phyloP scores from a whole-genome alignment of 2,329 filamentous ascomycete genomes.

The Colletotrichum siamense region DNA sequence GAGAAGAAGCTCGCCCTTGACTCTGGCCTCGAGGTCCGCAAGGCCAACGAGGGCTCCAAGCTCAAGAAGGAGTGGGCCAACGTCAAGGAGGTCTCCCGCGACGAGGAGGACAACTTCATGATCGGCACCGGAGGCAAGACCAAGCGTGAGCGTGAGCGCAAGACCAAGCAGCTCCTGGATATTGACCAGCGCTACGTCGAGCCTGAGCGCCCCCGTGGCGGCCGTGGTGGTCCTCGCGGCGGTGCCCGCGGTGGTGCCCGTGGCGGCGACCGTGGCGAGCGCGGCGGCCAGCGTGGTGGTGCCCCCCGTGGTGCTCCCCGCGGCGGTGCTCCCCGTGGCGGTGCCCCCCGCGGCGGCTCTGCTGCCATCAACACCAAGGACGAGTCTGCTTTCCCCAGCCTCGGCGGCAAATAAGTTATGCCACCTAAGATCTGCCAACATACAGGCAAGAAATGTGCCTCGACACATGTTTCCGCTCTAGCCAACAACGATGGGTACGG shows the following conservation, averaged over 20 bases:
- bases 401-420: slow-evolving; percentile 56
- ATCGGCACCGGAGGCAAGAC: slow-evolving; percentile 76
- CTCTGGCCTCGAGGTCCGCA: slow-evolving; percentile 72
- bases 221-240: slow-evolving; percentile 60
- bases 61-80: slow-evolving; percentile 90
- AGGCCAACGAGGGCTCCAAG: slow-evolving; percentile 91
- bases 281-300: slow-evolving; percentile 51
- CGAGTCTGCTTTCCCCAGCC: slow-evolving; percentile 65
- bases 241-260: slow-evolving; percentile 52
- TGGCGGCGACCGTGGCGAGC: slow-evolving; percentile 49
- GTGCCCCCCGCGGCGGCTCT: slow-evolving; percentile 48
- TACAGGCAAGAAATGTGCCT: slow-evolving; percentile 16
- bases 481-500: slow-evolving; percentile 13
- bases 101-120: slow-evolving; percentile 74
- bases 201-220: slow-evolving; percentile 62
- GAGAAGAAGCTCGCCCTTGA: slow-evolving; percentile 80
- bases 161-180: slow-evolving; percentile 88
- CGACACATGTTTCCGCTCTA: slow-evolving; percentile 22
- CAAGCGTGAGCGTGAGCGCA: slow-evolving; percentile 85
- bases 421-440: slow-evolving; percentile 17
- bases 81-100: slow-evolving; percentile 75
- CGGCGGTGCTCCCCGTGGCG: slow-evolving; percentile 41
- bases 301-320: slow-evolving; percentile 44
- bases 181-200: slow-evolving; percentile 87
- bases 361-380: slow-evolving; percentile 62